A percentile compares a stretch with the other conserved stretches of the same genome.
phyloP scores from a whole-genome alignment of 1,139 yeast species.

The Debaryomycetaceae sp. region DNA sequence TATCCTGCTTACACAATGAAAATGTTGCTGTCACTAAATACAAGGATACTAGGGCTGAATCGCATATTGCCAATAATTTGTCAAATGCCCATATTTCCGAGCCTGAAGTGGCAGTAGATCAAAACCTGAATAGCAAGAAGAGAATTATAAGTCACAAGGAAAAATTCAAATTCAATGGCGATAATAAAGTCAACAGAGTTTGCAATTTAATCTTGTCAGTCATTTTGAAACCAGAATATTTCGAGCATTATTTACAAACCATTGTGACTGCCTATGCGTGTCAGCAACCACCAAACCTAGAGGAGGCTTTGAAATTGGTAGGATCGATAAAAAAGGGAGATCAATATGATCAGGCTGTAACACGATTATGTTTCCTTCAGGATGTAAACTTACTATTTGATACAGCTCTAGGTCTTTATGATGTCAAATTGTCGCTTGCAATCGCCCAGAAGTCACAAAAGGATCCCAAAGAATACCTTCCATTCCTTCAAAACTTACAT shows the following conservation, averaged over 20 bases:
- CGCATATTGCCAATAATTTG: constrained; percentile 5
- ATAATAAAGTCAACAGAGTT: constrained; percentile 69
- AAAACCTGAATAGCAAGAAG: constrained; percentile 6
- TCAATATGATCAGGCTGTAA: constrained; percentile 60
- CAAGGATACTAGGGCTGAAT: constrained; percentile 56
- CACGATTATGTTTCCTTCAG: constrained; percentile 85
- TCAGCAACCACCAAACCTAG: constrained; percentile 81
- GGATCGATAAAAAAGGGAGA: constrained; percentile 44
- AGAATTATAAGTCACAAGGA: constrained; percentile 31
- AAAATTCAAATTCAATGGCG: constrained; percentile 29
- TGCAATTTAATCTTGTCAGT: constrained; percentile 68
- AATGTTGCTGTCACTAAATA: constrained; percentile 84
- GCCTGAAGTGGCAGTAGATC: constrained; percentile 1
- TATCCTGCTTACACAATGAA: constrained; percentile 82
- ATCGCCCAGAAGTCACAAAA: constrained; percentile 96
- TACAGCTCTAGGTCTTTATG: constrained; percentile 78
- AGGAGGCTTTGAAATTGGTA: constrained; percentile 66
- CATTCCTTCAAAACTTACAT: constrained; percentile 80
- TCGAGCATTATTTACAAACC: constrained; percentile 64
- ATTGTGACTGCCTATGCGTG: constrained; percentile 90
- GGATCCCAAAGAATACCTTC: constrained; percentile 96
- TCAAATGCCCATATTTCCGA: constrained; percentile 8
- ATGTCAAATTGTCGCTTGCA: constrained; percentile 71
- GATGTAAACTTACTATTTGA: constrained; percentile 83
- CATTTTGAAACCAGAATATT: constrained; percentile 50